These are phyloP conservation scores for Neurospora sp. DNA, from an alignment of 495 filamentous ascomycete genomes.

Conservation along the genomic window DNA sequence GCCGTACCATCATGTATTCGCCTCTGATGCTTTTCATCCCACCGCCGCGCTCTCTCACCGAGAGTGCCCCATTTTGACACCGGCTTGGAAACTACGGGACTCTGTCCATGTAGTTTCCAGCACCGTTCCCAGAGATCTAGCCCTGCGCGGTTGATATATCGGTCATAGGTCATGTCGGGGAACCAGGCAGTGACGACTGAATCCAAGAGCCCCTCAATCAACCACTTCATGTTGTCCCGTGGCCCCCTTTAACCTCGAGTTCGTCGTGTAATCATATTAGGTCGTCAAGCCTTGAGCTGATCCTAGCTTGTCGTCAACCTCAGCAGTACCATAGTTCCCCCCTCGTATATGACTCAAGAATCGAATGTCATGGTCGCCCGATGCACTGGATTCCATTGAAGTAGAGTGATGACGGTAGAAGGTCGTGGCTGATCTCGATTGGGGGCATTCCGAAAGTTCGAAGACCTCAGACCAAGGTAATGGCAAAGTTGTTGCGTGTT, in stretches of 20 bases:
- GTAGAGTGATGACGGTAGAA: background rate
- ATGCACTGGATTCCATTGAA: background rate
- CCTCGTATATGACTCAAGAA: background rate
- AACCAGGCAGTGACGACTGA: background rate
- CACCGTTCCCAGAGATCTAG: background rate
- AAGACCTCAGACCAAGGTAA: slow-evolving; percentile 41
- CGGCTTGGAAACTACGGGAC: background rate
- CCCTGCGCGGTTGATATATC: background rate
- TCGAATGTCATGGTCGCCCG: background rate
- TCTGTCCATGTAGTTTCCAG: background rate
- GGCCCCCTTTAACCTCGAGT: background rate
- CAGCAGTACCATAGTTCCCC: background rate
- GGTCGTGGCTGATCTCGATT: background rate
- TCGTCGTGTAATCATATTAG: background rate
- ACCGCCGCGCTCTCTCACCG: background rate
- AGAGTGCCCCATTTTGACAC: background rate
- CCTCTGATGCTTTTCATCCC: background rate
- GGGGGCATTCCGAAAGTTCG: background rate
- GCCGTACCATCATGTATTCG: background rate
- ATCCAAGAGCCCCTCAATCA: background rate
- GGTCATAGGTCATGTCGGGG: background rate
- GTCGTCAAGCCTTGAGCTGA: background rate
- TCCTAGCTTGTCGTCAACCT: background rate
- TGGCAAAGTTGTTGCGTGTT: slow-evolving; percentile 79
- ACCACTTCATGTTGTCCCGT: background rate